Evolutionary conservation across 2,329 filamentous ascomycete species (phyloP).

Genomic region (Aspergillus amoenus): DNA sequence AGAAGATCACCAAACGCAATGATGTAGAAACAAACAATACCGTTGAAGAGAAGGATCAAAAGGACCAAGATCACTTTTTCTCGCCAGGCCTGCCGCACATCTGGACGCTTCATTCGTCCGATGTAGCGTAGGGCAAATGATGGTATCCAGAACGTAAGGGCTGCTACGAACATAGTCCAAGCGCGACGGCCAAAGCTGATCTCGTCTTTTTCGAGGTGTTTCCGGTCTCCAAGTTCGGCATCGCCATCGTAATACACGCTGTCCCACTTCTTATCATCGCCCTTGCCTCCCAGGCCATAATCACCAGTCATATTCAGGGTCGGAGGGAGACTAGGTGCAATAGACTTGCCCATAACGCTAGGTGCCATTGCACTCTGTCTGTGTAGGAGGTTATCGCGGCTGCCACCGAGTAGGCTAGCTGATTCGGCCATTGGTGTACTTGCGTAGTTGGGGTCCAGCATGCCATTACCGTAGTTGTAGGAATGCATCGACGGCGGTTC

Average conservation of each 20-base stretch:
- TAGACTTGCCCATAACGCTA: constrained; percentile 53
- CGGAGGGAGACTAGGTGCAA: constrained; percentile 47
- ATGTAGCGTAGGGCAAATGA: constrained; percentile 77
- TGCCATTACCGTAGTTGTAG: constrained; percentile 55
- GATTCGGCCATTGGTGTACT: constrained; percentile 59
- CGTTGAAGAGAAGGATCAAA: constrained; percentile 81
- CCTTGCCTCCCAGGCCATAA: constrained; percentile 84
- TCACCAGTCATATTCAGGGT: constrained; percentile 69
- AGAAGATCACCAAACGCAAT: constrained; percentile 78
- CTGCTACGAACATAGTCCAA: constrained; percentile 84
- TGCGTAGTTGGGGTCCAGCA: constrained; percentile 65
- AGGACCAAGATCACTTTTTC: constrained; percentile 86
- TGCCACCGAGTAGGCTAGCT: constrained; percentile 60
- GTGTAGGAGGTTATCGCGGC: constrained; percentile 63
- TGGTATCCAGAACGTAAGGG: constrained; percentile 89
- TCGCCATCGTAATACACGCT: constrained; percentile 74
- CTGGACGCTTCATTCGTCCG: constrained; percentile 94
- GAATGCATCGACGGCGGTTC: constrained; percentile 45
- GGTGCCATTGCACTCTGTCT: constrained; percentile 51
- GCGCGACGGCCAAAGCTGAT: constrained; percentile 64
- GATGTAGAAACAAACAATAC: constrained; percentile 84
- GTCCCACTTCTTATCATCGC: constrained; percentile 72
- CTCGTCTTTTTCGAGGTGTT: constrained; percentile 69
- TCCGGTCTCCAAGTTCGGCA: constrained; percentile 73
- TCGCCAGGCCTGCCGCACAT: constrained; percentile 95